Percentiles rank a stretch among this genome's conserved stretches.
Evolutionary conservation across 345 rosid species (phyloP).

Genomic region (Raphanus sativus): DNA sequence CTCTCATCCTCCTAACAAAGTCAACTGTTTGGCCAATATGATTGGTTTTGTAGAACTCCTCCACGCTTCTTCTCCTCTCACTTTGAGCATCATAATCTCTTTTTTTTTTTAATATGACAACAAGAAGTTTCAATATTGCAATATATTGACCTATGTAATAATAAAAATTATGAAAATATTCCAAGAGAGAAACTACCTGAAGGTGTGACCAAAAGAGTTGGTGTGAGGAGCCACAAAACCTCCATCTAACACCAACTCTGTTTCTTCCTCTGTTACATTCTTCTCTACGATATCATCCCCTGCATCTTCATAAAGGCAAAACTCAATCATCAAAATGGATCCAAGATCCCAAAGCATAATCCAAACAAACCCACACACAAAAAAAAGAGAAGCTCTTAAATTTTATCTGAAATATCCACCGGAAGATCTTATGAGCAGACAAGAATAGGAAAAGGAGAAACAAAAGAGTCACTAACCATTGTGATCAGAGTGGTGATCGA

Average conservation of each 20-base stretch:
- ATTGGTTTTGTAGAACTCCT: slow-evolving; percentile 65
- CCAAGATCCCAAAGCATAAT: neutral
- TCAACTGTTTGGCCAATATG: slow-evolving; percentile 83
- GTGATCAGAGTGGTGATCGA: slow-evolving; percentile 19
- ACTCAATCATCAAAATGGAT: neutral
- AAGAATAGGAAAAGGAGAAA: no score
- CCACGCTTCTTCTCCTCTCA: slow-evolving; percentile 69
- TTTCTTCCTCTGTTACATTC: slow-evolving; percentile 41
- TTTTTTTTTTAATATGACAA: slow-evolving; percentile 25
- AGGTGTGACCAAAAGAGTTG: slow-evolving; percentile 84
- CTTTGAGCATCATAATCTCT: slow-evolving; percentile 73
- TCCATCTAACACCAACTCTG: slow-evolving; percentile 47
- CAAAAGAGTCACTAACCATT: slow-evolving; percentile 17
- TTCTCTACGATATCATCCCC: slow-evolving; percentile 44
- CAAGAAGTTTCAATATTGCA: neutral
- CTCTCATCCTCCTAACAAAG: slow-evolving; percentile 54
- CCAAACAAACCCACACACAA: neutral
- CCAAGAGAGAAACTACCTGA: slow-evolving; percentile 48
- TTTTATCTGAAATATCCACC: neutral
- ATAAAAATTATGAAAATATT: neutral
- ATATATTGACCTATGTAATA: neutral
- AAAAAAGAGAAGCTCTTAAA: neutral
- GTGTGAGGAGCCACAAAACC: slow-evolving; percentile 61
- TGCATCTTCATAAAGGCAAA: slow-evolving; percentile 24
- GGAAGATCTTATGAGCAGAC: neutral